Percentiles rank a stretch among this genome's conserved stretches.
Conservation (phyloP, 768 basidiomycete genomes). For the Pulveroboletus ravenelii region DNA sequence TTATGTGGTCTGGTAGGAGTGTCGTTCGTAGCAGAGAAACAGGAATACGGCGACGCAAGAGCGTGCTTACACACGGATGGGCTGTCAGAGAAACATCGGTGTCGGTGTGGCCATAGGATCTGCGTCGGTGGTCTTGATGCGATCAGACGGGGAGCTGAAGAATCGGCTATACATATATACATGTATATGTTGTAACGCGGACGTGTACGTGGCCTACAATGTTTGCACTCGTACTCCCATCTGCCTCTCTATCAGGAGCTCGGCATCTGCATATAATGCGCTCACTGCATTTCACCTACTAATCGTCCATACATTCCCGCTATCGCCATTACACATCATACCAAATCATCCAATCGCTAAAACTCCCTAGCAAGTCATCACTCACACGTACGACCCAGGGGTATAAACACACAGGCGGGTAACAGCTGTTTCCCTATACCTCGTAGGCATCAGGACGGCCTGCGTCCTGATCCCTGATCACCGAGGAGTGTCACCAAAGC, state of each 20-base stretch:
- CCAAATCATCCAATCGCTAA: constrained; percentile 8
- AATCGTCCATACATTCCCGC: constrained; percentile 7
- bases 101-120: too few relatives aligned
- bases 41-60: too few relatives aligned
- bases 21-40: too few relatives aligned
- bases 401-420: constrained; percentile 4
- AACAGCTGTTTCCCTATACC: constrained; percentile 16
- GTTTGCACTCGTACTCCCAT: background rate
- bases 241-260: background rate
- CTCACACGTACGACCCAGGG: constrained; percentile 4
- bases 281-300: constrained; percentile 1
- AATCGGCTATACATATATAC: too few relatives aligned
- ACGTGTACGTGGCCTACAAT: too few relatives aligned
- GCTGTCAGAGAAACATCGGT: too few relatives aligned
- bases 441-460: constrained; percentile 15
- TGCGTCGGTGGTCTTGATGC: too few relatives aligned
- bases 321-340: constrained; percentile 19
- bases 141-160: too few relatives aligned
- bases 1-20: too few relatives aligned
- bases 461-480: constrained; percentile 17
- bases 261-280: background rate
- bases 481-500: constrained; percentile 2
- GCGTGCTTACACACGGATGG: too few relatives aligned
- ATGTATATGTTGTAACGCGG: too few relatives aligned
- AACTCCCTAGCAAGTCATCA: background rate